Percentiles rank a stretch among this genome's conserved stretches.
Evolutionary conservation across 2,329 filamentous ascomycete species (phyloP).

Genomic region (Alternaria rosae): DNA sequence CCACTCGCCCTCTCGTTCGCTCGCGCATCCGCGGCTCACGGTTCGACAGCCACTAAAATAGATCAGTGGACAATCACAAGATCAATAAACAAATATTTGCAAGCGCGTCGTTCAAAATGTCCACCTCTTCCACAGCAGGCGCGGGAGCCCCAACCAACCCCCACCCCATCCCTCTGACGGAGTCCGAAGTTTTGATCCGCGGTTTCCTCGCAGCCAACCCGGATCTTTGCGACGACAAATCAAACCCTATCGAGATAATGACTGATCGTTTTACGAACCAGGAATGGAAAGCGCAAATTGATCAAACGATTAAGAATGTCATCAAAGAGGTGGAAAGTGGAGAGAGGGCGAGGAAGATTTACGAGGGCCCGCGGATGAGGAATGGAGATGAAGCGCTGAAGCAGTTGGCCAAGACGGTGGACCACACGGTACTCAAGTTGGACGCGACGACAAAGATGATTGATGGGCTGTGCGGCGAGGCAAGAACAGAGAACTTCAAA

Average conservation of each 20-base stretch:
- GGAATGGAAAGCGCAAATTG: conserved; percentile 55
- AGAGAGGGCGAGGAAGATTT: conserved; percentile 37
- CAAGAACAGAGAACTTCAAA: conserved; percentile 56
- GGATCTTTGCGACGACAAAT: conserved; percentile 35
- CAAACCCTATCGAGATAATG: conserved; percentile 44
- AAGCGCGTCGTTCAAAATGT: conserved; percentile 13
- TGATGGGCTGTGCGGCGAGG: conserved; percentile 63
- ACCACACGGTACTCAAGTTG: conserved; percentile 60
- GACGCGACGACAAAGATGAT: conserved; percentile 59
- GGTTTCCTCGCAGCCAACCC: conserved; percentile 46
- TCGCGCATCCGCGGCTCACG: background rate
- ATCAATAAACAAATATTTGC: conserved; percentile 7
- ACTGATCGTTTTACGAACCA: conserved; percentile 55
- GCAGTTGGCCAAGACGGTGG: conserved; percentile 51
- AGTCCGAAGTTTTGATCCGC: conserved; percentile 44
- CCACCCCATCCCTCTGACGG: conserved; percentile 37
- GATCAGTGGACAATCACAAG: conserved; percentile 8
- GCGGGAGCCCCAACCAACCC: conserved; percentile 18
- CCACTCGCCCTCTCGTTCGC: conserved; percentile 7
- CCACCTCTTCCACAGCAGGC: conserved; percentile 16
- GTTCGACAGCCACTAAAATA: conserved; percentile 8
- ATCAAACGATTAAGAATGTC: conserved; percentile 43
- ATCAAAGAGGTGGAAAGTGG: conserved; percentile 36
- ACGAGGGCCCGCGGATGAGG: conserved; percentile 36
- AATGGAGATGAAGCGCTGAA: conserved; percentile 37